Evolutionary conservation across 169 alveolate species (phyloP), one percentile per base, ranked within the genome.

Genomic region (Plasmodium fragile): DNA sequence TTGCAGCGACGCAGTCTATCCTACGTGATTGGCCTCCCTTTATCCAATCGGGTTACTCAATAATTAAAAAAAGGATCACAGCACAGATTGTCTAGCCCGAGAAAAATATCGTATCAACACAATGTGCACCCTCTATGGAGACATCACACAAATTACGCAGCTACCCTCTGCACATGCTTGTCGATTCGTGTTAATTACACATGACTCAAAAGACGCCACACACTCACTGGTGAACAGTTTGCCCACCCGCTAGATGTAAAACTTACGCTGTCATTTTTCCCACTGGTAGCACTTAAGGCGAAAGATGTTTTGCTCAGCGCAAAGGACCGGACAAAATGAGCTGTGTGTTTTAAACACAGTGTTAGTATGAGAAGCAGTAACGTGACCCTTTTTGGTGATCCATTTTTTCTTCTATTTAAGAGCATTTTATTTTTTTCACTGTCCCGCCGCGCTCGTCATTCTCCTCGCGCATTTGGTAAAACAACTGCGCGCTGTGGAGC

Each of bases 341-440:
- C 11, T 32, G 32, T 11, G 53, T 73, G 18, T 25, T n/a, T 32
- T 13, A 18, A 13, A 16, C 43, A 73, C 45, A 73, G 22, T 73
- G 43, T 16, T 13, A 73, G 30, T 39, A 73, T 16, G 45, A 73
- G 43, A 39, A 73, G 25, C 43, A 73, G 32, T 73, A 73, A 32
- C 82, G 53, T 32, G n/a, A 34, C 36, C 82, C 28, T 73, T 32
- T 73, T 73, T 73, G n/a, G 22, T 13, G 32, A 32, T 32, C 82
- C 82, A 65, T 73, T 22, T 30, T 73, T 32, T n/a, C 43, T 73
- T 32, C 45, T 73, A n/a, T 34, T 32, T n/a, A 73, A 32, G 43
- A 28, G 82, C 82, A 73, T 73, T 73, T 73, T 73, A 73, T 73
- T 73, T 73, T 32, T 73, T 73, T 73, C 22, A 18, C 43, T 39